Percentiles rank a stretch among this genome's conserved stretches.
phyloP scores from a whole-genome alignment of 495 filamentous ascomycete genomes.

The Peziza echinospora region DNA sequence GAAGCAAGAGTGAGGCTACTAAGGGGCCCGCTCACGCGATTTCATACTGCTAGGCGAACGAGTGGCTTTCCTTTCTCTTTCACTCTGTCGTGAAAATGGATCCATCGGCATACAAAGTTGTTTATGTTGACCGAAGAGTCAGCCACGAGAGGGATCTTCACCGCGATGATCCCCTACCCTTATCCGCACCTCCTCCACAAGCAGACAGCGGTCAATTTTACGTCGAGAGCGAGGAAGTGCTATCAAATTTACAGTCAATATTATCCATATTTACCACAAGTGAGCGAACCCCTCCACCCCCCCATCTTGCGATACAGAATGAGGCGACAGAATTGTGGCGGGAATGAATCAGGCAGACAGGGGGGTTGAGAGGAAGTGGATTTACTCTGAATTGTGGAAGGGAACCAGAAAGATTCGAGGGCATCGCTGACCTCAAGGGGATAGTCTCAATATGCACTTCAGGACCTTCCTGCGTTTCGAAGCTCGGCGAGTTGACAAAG shows the following conservation, averaged over 20 bases:
- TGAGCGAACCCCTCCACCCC: constrained; percentile 20
- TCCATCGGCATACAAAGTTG: constrained; percentile 41
- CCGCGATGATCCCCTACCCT: constrained; percentile 12
- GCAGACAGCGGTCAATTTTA: constrained; percentile 14
- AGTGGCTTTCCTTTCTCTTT: neutral
- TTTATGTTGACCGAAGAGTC: constrained; percentile 63
- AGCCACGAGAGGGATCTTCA: constrained; percentile 32
- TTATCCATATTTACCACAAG: constrained; percentile 33
- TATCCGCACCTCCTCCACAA: constrained; percentile 7
- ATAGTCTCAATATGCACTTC: constrained; percentile 54
- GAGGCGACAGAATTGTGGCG: too few species aligned
- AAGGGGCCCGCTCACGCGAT: neutral
- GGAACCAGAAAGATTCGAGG: neutral
- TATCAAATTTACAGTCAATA: constrained; percentile 28
- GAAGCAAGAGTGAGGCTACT: too few species aligned
- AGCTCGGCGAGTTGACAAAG: constrained; percentile 42
- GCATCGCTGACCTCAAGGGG: neutral
- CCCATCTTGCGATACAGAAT: neutral
- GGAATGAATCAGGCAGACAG: too few species aligned
- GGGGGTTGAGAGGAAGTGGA: too few species aligned
- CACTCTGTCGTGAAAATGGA: constrained; percentile 9
- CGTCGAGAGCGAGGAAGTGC: constrained; percentile 31
- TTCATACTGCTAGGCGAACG: neutral
- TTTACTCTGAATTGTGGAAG: neutral
- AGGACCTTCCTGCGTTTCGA: constrained; percentile 46